A percentile compares a stretch with the other conserved stretches of the same genome.
phyloP scores from a whole-genome alignment of 2,329 filamentous ascomycete genomes.

The Trichophyton simii region DNA sequence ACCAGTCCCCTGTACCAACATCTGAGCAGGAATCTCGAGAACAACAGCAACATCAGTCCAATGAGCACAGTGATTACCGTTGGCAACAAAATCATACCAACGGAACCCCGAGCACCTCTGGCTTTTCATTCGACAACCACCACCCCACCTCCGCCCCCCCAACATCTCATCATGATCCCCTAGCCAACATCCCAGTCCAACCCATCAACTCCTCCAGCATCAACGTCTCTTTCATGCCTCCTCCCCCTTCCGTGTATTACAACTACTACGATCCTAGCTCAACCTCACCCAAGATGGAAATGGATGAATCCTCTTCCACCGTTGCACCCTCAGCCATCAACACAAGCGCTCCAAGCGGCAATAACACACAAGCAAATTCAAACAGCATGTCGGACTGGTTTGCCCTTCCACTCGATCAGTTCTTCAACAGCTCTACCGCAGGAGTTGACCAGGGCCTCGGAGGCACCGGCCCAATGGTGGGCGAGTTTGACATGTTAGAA shows the following conservation, averaged over 20 bases:
- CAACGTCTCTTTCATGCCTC: constrained; percentile 37
- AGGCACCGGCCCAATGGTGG: constrained; percentile 50
- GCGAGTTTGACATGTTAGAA: constrained; percentile 40
- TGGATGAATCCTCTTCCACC: constrained; percentile 19
- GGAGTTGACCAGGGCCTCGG: constrained; percentile 42
- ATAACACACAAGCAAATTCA: constrained; percentile 9
- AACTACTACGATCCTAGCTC: constrained; percentile 32
- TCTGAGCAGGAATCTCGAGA: constrained; percentile 11
- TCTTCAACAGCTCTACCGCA: constrained; percentile 39
- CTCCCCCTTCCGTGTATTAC: constrained; percentile 34
- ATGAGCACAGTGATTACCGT: constrained; percentile 10
- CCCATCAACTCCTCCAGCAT: constrained; percentile 35
- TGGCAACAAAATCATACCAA: constrained; percentile 8
- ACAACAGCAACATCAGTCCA: constrained; percentile 9
- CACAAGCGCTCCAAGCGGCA: constrained; percentile 16
- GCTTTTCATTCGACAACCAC: constrained; percentile 13
- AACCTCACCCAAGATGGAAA: constrained; percentile 19
- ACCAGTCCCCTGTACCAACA: constrained; percentile 26
- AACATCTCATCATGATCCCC: constrained; percentile 28
- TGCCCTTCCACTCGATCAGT: constrained; percentile 48
- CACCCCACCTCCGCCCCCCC: constrained; percentile 17
- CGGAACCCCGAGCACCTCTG: not conserved
- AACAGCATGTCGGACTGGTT: constrained; percentile 44
- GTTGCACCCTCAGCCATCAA: constrained; percentile 19
- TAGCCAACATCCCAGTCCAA: constrained; percentile 33